Evolutionary conservation across 306 rosid genomes (phyloP).

Genomic region (Castanospermum australe): DNA sequence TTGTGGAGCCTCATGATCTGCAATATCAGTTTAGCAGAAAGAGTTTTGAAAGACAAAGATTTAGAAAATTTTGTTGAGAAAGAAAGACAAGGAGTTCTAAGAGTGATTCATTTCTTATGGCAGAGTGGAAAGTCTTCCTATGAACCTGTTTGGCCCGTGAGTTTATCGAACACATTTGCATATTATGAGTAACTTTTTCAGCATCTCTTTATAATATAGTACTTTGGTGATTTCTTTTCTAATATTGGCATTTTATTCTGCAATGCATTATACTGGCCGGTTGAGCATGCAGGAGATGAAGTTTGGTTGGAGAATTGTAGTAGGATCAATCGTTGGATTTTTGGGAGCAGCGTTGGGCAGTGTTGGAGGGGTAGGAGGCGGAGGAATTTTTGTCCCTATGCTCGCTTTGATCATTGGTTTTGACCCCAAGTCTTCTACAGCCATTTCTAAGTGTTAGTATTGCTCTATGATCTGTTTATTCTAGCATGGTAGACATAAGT

Average conservation of each 20-base stretch:
- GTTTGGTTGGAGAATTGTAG: conserved; percentile 75
- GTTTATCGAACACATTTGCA: conserved; percentile 22
- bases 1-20: conserved; percentile 44
- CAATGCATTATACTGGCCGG: conserved; percentile 2
- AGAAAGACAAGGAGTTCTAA: conserved; percentile 38
- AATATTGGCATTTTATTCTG: conserved; percentile 6
- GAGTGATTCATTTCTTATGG: conserved; percentile 53
- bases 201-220: not conserved
- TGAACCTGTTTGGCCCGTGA: conserved; percentile 82
- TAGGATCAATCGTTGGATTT: conserved; percentile 78
- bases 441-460: conserved; percentile 80
- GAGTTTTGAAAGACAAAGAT: conserved; percentile 46
- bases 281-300: conserved; percentile 76
- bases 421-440: conserved; percentile 90
- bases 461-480: not conserved
- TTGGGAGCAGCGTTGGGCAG: conserved; percentile 89
- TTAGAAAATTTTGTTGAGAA: conserved; percentile 1
- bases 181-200: not conserved
- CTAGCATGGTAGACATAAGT: not conserved
- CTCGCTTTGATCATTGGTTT: conserved; percentile 79
- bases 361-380: conserved; percentile 92
- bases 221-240: not conserved
- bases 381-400: conserved; percentile 89
- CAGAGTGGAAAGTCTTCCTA: conserved; percentile 52
- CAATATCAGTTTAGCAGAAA: conserved; percentile 46